Base-by-base conservation (phyloP, 1,139 yeast species). In the Debaryomycetaceae sp. region DNA sequence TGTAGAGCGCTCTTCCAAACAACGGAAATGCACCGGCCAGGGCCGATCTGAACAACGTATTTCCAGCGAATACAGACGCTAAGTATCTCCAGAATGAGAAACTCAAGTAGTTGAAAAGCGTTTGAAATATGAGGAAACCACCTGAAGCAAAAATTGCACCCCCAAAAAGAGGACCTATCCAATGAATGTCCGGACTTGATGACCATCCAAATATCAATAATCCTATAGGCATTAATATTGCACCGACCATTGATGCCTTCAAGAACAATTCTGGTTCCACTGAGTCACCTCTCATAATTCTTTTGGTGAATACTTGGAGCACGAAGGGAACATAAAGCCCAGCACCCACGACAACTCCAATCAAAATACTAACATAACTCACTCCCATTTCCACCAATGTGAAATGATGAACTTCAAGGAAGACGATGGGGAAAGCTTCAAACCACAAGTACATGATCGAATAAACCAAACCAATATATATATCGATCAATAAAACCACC, bases 21-120 rank as follows among this genome's bases (percentile, higher is more conserved):
- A 83, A 63, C 38, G 88, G 87, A 69, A 83, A 83, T 4, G 77
- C 78, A 34, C 81, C 81, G 0, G 83, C 87, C 57, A 79, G 67
- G 2, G 66, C 64, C 1, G 83, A 72, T 52, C 86, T 68, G 52
- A 72, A 70, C 44, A 80, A 64, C 11, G 72, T 79, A 53, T 80
- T 80, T 24, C 80, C 75, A 1, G 85, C 84, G 58, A 77, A 80
- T 4, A 78, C 83, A 5, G 85, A 79, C 0, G 85, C 86, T 55
- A 77, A 59, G 53, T 70, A 73, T 42, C 68, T 60, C 43, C 59
- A 64, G 58, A 83, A 85, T 0, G 85, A 78, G 59, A 82, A 85
- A 6, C 82, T 82, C 38, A 85, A 69, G 55, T 85, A 86, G 46
- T 78, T 75, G 47, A 57, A 70, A 56, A 56, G 58, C 11, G 63